Evolutionary conservation across 2,329 filamentous ascomycete species (phyloP).

Genomic region (Colletotrichum phormii): DNA sequence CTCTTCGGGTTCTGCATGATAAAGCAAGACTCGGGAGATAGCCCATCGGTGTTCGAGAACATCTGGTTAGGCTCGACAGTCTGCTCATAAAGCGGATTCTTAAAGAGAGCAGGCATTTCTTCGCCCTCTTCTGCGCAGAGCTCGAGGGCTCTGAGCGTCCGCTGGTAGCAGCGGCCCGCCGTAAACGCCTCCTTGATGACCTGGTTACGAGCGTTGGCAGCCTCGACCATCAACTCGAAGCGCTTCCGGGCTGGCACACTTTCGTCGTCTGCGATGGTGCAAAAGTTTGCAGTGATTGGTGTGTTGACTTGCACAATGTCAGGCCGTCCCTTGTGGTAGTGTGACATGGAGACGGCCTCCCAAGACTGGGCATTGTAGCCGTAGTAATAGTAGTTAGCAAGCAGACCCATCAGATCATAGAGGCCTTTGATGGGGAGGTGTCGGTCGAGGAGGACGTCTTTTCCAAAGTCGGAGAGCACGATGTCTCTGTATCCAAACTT

Average conservation of each 20-base stretch:
- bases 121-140: slow-evolving; percentile 8
- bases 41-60: slow-evolving; percentile 1
- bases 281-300: slow-evolving; percentile 35
- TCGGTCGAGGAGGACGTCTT: slow-evolving; percentile 9
- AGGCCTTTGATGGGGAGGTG: slow-evolving; percentile 35
- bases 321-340: slow-evolving; percentile 40
- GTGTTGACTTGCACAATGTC: slow-evolving; percentile 39
- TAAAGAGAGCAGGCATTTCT: neutral
- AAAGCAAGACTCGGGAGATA: slow-evolving; percentile 2
- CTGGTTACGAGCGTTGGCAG: slow-evolving; percentile 1
- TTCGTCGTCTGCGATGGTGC: slow-evolving; percentile 23
- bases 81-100: neutral
- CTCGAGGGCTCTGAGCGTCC: slow-evolving; percentile 7
- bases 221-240: neutral
- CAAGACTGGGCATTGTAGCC: slow-evolving; percentile 38
- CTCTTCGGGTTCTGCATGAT: slow-evolving; percentile 9
- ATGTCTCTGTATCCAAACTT: slow-evolving; percentile 28
- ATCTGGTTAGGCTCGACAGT: slow-evolving; percentile 5
- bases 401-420: slow-evolving; percentile 38
- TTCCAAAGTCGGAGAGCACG: slow-evolving; percentile 29
- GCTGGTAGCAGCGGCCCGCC: slow-evolving; percentile 3
- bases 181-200: neutral
- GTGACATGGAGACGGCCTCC: slow-evolving; percentile 39
- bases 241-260: neutral
- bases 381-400: slow-evolving; percentile 39